Evolutionary conservation across 1,284 basidiomycete genomes (phyloP), one percentile per base, ranked within the genome.

Genomic region (Austroboletus novae-zelandiae): DNA sequence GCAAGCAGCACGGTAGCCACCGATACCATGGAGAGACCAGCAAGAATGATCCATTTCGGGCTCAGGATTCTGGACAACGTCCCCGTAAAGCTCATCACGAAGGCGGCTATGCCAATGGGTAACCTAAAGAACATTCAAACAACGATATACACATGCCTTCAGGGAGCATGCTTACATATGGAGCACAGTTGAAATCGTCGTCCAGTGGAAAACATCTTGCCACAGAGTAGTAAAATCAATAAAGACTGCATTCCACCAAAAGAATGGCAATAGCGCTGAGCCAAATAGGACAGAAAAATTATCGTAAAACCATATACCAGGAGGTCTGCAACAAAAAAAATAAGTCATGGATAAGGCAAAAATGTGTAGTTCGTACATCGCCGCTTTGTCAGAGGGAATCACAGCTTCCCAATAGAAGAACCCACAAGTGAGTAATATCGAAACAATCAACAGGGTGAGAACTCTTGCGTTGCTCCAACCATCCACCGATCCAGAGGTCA

Each of bases 21-120:
- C 32, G 74, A 61, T 32, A 70, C 57, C 52, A 76, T 52, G 30
- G 57, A 57, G 32, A 75, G 68, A 9, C 74, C 78, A 37, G 58
- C 51, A 11, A 79, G 59, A 53, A 79, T 72, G 44, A 78, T 61
- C 65, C 69, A 74, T 58, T 80, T 80, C 0, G 73, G 67, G 51
- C 62, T 67, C 37, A 75, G 50, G 2, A 58, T 51, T 23, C 66
- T 62, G n/a, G 74, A 71, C 40, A 80, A 59, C n/a, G 68, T 39
- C 9, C 74, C 74, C 1, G 72, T 72, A 54, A 74, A 70, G 47
- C 66, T 64, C 50, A 67, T 68, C 23, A 62, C 56, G 30, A 74
- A 67, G 6, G 71, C 66, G 36, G 70, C 57, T 4, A 74, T 58
- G 14, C 74, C 71, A 32, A 79, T 55, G 0, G 77, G 77, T 23